Conservation (phyloP, 2,329 filamentous ascomycete genomes). For the Calonectria hongkongensis region DNA sequence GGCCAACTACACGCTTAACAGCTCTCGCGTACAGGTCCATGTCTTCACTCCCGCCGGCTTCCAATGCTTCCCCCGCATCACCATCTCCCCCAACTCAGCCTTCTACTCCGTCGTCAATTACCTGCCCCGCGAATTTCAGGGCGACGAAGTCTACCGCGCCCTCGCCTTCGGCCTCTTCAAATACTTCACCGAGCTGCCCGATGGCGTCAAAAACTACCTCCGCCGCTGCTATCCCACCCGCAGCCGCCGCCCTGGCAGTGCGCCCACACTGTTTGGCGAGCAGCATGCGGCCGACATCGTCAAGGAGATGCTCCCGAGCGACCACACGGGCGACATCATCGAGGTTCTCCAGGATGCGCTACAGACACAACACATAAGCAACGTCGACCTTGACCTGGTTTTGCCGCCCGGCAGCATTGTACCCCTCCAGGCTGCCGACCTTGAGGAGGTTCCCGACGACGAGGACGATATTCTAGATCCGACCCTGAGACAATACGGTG, state of each 20-base stretch:
- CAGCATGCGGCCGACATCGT: slow-evolving; percentile 95
- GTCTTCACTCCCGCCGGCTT: slow-evolving; percentile 93
- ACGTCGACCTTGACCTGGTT: slow-evolving; percentile 91
- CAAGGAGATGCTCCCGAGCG: slow-evolving; percentile 87
- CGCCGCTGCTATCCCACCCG: slow-evolving; percentile 74
- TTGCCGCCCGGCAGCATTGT: slow-evolving; percentile 86
- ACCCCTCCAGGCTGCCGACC: slow-evolving; percentile 76
- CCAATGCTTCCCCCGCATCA: slow-evolving; percentile 91
- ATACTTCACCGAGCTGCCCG: slow-evolving; percentile 92
- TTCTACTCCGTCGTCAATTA: slow-evolving; percentile 93
- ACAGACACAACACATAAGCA: slow-evolving; percentile 87
- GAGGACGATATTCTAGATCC: slow-evolving; percentile 81
- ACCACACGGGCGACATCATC: slow-evolving; percentile 84
- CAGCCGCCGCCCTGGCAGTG: slow-evolving; percentile 76
- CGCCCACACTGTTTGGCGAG: slow-evolving; percentile 86
- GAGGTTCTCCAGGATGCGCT: slow-evolving; percentile 84
- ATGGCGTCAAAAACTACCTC: slow-evolving; percentile 83
- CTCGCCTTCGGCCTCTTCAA: slow-evolving; percentile 95
- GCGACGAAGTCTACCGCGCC: slow-evolving; percentile 93
- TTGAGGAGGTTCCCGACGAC: slow-evolving; percentile 75
- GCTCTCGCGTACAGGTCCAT: slow-evolving; percentile 95
- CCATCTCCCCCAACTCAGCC: slow-evolving; percentile 92
- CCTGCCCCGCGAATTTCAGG: slow-evolving; percentile 94
- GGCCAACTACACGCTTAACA: slow-evolving; percentile 89
- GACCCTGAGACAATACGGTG: slow-evolving; percentile 81